These are phyloP conservation scores for Gymnopilus dilepis DNA, from an alignment of 768 basidiomycete genomes.

Conservation along the genomic window DNA sequence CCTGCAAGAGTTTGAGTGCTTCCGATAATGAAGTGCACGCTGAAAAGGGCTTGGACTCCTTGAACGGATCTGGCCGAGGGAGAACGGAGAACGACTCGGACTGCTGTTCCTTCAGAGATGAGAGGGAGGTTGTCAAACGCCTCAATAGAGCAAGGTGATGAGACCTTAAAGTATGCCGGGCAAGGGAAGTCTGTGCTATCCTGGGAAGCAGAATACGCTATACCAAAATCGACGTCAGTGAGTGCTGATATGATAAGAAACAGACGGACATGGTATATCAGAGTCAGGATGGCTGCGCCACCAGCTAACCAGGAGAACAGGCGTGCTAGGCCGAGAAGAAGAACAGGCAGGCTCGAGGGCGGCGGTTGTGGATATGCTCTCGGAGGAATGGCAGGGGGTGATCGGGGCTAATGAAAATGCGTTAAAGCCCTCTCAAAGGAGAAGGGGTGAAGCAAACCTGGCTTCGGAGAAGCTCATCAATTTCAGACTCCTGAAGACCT, in stretches of 20 bases:
- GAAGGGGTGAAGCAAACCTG: constrained; percentile 44
- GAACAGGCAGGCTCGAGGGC: constrained; percentile 70
- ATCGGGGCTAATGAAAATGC: constrained; percentile 31
- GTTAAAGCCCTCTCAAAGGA: neutral
- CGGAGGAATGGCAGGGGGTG: constrained; percentile 64
- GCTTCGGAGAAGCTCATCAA: constrained; percentile 61
- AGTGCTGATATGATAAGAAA: neutral
- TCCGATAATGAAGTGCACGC: constrained; percentile 53
- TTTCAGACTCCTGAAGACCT: constrained; percentile 65
- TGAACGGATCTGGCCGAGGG: constrained; percentile 56
- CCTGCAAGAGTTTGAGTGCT: constrained; percentile 32
- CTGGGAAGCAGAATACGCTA: constrained; percentile 76
- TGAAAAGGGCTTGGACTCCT: constrained; percentile 50
- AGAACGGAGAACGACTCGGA: constrained; percentile 58
- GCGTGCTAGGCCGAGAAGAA: constrained; percentile 65
- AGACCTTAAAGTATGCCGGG: constrained; percentile 62
- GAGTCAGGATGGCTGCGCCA: constrained; percentile 58
- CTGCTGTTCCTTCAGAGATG: constrained; percentile 61
- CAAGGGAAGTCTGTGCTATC: constrained; percentile 59
- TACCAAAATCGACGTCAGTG: constrained; percentile 13
- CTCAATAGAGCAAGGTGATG: constrained; percentile 65
- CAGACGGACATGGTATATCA: constrained; percentile 66
- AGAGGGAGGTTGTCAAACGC: constrained; percentile 59
- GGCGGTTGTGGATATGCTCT: constrained; percentile 74
- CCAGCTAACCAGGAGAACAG: constrained; percentile 73